Evolutionary conservation across 164 flowering plant species (phyloP), one percentile per base, ranked within the genome.

Genomic region (Chimonanthus salicifolius): DNA sequence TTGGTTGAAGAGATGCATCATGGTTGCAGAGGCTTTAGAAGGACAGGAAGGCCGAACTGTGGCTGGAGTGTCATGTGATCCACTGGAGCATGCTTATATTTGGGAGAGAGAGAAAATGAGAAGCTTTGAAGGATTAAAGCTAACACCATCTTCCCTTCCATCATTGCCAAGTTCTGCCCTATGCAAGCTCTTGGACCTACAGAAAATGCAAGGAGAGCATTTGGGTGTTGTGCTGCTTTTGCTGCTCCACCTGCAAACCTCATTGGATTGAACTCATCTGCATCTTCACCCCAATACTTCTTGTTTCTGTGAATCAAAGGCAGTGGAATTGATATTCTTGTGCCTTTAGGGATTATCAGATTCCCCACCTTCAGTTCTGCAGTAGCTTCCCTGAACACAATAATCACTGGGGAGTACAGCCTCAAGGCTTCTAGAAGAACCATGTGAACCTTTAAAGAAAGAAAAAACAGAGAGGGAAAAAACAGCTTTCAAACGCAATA

Each of bases 221-320:
- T 79, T 50, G 85, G 85, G 63, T 82, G 82, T 62, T 68, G 79
- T 15, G 83, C 79, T 4, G 86, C 85, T 62, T 73, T 74, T 4
- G 85, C 58, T 2, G 78, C 16, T 4, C 85, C 86, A 49, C 83
- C 70, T 0, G 65, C 16, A 63, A 86, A 86, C 71, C 87, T 73
- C 58, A 54, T 1, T 3, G 86, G 88, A 15, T 83, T 85, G 79
- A 87, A 85, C 51, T 82, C 77, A 45, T 75, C 74, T 21, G 86
- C 85, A 71, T 86, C 88, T 58, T 78, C 76, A 46, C 85, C 85
- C 88, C 88, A 86, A 50, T 71, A 68, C 64, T 75, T 75, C 67
- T 73, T 67, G 68, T 69, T 51, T 20, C 76, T 51, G n/a, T 82
- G 84, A 16, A 82, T 72, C 71, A 60, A 60, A 9, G 68, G 1